phyloP scores from a whole-genome alignment of 2,329 filamentous ascomycete species.

The Ophiostoma quercus region DNA sequence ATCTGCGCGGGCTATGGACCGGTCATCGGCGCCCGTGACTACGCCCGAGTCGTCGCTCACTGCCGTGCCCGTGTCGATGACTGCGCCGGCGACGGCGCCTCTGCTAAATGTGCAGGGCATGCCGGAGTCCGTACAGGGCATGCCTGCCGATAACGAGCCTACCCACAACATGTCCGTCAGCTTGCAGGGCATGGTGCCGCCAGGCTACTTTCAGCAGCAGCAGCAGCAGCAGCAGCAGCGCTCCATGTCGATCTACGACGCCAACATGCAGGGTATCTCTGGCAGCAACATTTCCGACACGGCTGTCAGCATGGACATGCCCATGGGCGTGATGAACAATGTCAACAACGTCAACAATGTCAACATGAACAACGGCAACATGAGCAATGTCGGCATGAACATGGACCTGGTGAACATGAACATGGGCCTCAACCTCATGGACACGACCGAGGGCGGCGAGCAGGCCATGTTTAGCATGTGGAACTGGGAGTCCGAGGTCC shows the following conservation, averaged over 20 bases:
- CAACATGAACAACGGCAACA: no score
- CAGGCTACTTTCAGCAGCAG: background rate
- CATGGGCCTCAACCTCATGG: background rate
- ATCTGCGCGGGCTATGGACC: background rate
- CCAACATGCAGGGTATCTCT: background rate
- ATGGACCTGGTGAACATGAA: background rate
- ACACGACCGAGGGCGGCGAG: slow-evolving; percentile 9
- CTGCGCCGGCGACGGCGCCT: background rate
- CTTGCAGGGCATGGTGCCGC: background rate
- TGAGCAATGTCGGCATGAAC: background rate
- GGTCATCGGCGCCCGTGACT: background rate
- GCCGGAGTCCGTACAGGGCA: background rate
- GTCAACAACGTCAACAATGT: background rate
- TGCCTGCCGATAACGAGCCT: background rate
- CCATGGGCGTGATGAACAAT: background rate
- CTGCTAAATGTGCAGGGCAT: background rate
- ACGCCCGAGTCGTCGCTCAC: background rate
- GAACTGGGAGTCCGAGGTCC: slow-evolving; percentile 22
- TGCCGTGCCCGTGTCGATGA: background rate
- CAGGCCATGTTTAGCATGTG: slow-evolving; percentile 19
- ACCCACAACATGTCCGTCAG: background rate
- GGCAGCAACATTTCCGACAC: background rate
- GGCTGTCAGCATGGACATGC: background rate
- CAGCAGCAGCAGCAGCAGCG: background rate
- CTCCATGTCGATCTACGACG: background rate